Evolutionary conservation across 176 grass and related monocot species (phyloP), one percentile per base, ranked within the genome.

Genomic region (Chloris gayana): DNA sequence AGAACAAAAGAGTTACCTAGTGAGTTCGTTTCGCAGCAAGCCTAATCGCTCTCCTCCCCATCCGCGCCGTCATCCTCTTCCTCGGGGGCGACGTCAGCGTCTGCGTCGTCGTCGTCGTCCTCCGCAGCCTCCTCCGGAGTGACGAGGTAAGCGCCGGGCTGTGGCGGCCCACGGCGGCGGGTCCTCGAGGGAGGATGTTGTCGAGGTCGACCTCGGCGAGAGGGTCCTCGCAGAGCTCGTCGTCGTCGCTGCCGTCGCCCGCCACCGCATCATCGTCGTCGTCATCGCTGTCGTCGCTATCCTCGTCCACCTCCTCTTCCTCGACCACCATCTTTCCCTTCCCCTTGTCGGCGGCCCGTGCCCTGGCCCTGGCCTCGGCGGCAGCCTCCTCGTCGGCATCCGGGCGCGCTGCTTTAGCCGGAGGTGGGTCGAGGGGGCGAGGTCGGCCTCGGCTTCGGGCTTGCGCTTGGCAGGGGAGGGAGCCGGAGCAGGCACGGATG

Each of bases 241-340:
- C 85, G 73, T 87, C 83, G 41, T 86, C 86, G 21, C 71, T 73
- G 7, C 44, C 85, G 26, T 53, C 88, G 9, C 44, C 47, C 4
- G 38, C 71, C 0, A 38, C 66, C 4, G 70, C 86, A 0, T 63
- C 83, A 0, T 46, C 73, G 15, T 42, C 42, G 14, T 64, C 60
- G 6, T 46, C 34, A 29, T 29, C 30, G 14, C 49, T 46, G 7
- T 78, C 80, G 6, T 56, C 74, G 56, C 27, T 68, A 2, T 59
- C 57, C 13, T 85, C 83, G 0, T 78, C 91, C 1, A 80, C 72
- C 24, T 84, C 88, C 41, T 84, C 89, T 18, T 84, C 88, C 41
- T 84, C 89, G 18, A 87, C 64, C 29, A 94, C 79, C 86, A 94
- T 86, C 81, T 91, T 94, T 6, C 92, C 92, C 78, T 94, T 94